Percentiles rank a stretch among this genome's conserved stretches.
Conservation (phyloP, 805 yeast species). For the Kodamaea nitidulidarum region DNA sequence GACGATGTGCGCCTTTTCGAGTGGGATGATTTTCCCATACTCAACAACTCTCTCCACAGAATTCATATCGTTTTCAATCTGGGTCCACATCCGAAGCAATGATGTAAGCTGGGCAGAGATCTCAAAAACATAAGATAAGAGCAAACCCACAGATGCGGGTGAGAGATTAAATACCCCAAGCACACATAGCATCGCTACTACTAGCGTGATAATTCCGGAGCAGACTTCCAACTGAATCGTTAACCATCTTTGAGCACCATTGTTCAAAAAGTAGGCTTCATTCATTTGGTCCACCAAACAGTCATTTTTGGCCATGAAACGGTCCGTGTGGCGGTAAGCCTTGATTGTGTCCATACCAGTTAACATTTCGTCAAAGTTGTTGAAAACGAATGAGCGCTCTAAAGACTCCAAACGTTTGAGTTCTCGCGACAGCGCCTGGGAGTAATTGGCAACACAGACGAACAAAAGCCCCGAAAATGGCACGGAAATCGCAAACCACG, state of each 20-base stretch:
- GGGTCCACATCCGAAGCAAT: slow-evolving; percentile 61
- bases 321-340: slow-evolving; percentile 45
- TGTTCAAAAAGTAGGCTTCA: slow-evolving; percentile 59
- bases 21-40: slow-evolving; percentile 56
- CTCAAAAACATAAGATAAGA: slow-evolving; percentile 56
- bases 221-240: slow-evolving; percentile 55
- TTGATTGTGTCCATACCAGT: slow-evolving; percentile 65
- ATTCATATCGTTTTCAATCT: slow-evolving; percentile 73
- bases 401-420: slow-evolving; percentile 72
- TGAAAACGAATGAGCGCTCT: slow-evolving; percentile 65
- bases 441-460: slow-evolving; percentile 46
- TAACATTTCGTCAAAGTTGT: slow-evolving; percentile 66
- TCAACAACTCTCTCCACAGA: slow-evolving; percentile 68
- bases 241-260: slow-evolving; percentile 73
- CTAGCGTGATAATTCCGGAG: slow-evolving; percentile 47
- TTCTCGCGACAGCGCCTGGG: slow-evolving; percentile 71
- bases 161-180: slow-evolving; percentile 54
- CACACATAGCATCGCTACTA: slow-evolving; percentile 57
- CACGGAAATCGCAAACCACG: slow-evolving; percentile 68
- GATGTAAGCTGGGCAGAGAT: slow-evolving; percentile 54
- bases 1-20: slow-evolving; percentile 60
- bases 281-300: slow-evolving; percentile 55
- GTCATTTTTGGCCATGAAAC: slow-evolving; percentile 49
- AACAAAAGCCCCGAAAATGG: slow-evolving; percentile 49
- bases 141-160: slow-evolving; percentile 64